Evolutionary conservation across 441 rosid genomes (phyloP).

Genomic region (Isatis lusitanica): DNA sequence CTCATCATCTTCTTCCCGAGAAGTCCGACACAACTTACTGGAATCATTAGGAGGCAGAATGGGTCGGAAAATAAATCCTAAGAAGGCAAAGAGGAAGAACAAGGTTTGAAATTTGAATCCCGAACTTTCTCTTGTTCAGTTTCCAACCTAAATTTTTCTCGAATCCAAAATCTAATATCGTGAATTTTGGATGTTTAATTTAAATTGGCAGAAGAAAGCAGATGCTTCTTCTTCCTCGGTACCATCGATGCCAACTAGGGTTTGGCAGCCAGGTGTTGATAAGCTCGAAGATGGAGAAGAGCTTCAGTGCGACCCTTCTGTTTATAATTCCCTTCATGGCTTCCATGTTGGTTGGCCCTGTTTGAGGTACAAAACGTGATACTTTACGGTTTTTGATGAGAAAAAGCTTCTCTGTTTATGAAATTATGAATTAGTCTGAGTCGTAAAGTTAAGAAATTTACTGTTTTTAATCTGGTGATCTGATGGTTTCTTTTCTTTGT

Average conservation of each 20-base stretch:
- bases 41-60: slow-evolving; percentile 34
- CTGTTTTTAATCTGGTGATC: not conserved
- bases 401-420: not conserved
- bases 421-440: not conserved
- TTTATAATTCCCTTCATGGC: slow-evolving; percentile 84
- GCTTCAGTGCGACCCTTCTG: slow-evolving; percentile 92
- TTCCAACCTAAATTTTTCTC: not conserved
- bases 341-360: slow-evolving; percentile 97
- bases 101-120: slow-evolving; percentile 44
- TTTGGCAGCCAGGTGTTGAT: slow-evolving; percentile 99
- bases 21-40: not conserved
- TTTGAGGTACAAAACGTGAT: slow-evolving; percentile 54
- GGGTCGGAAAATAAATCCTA: slow-evolving; percentile 71
- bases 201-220: slow-evolving; percentile 49
- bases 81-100: slow-evolving; percentile 79
- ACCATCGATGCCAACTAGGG: slow-evolving; percentile 69
- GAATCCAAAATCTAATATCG: not conserved
- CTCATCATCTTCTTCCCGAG: slow-evolving; percentile 7
- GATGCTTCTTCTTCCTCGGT: slow-evolving; percentile 56
- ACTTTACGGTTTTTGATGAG: not conserved
- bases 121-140: not conserved
- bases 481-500: not conserved
- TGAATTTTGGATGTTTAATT: not conserved
- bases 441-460: not conserved
- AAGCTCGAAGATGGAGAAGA: slow-evolving; percentile 94